Base-by-base conservation (phyloP, 2,329 filamentous ascomycete species). In the Knufia fluminis region DNA sequence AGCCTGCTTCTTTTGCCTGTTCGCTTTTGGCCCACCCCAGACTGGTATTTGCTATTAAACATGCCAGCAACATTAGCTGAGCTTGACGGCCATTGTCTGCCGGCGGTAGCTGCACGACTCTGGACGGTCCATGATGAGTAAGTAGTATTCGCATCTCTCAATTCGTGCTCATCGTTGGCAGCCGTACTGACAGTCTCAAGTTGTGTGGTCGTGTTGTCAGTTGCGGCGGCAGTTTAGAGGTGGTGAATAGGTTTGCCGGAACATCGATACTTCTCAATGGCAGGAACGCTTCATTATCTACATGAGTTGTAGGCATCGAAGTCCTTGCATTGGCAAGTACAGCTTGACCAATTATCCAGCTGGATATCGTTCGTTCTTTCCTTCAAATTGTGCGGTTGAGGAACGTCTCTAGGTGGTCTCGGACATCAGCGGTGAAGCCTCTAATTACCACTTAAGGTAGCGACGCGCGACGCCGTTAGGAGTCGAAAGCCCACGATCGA, bases 41-140 rank as follows among this genome's bases (percentile, higher is more conserved):
- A 77, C 67, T 16, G 77, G 61, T 20, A 71, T 68, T 51, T 80
- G 76, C 9, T 79, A 76, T 60, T 54, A 76, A 77, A 56, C 72
- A 74, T 1, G 67, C 69, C 10, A 66, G 64, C 12, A 79, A 60
- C 46, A 77, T 74, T 1, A 75, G 52, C 70, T 73, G 77, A 3
- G 76, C 75, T 46, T 71, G 67, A 58, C 66, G 72, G 1, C 75
- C 75, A 28, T 32, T 32, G 23, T 47, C 45, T n/a, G 33, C 45
- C 8, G 45, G 45, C 17, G 45, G 45, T n/a, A 47, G 45, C 20
- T 46, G 44, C 9, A 3, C 9, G 16, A 3, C n/a, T 20, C 8
- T 31, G 16, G 3, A 16, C 12, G n/a, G 16, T 8, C 12, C 42
- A 33, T 4, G 7, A 9, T 26, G 19, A 19, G 10, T 4, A 7